Percentiles rank a stretch among this genome's conserved stretches.
These are phyloP conservation scores for Cyclaneusma minus DNA, from an alignment of 2,329 filamentous ascomycete genomes.

Conservation along the genomic window DNA sequence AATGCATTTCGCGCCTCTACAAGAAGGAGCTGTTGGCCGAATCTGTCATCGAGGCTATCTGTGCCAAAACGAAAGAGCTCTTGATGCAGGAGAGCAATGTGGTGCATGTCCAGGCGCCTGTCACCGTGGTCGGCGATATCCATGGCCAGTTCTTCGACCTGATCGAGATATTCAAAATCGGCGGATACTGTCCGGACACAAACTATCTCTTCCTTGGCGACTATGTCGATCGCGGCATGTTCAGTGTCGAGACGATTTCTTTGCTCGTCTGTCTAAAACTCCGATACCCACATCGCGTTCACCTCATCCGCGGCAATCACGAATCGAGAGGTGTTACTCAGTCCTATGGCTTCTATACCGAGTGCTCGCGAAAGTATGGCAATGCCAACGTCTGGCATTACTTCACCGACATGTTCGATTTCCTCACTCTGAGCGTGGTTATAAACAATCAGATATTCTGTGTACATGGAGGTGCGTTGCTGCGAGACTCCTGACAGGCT, in stretches of 20 bases:
- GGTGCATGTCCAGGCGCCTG: constrained; percentile 86
- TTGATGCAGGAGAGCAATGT: constrained; percentile 99
- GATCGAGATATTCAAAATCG: constrained; percentile 98
- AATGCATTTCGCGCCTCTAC: constrained; percentile 94
- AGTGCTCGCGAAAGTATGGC: constrained; percentile 94
- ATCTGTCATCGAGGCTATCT: constrained; percentile 97
- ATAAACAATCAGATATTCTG: constrained; percentile 99
- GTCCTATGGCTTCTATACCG: constrained; percentile 97
- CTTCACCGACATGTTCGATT: constrained; percentile 99
- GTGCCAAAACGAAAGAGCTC: constrained; percentile 96
- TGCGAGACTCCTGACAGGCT: constrained; percentile 7
- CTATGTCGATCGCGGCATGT: constrained; percentile 96
- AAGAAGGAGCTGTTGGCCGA: constrained; percentile 94
- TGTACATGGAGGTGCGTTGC: constrained; percentile 65
- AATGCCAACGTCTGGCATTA: constrained; percentile 99
- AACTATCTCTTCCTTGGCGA: constrained; percentile 97
- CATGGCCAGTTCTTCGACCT: constrained; percentile 98
- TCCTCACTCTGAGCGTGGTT: constrained; percentile 87
- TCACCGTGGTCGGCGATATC: constrained; percentile 96
- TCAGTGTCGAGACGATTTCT: constrained; percentile 97
- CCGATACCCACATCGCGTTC: constrained; percentile 87
- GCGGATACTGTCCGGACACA: constrained; percentile 91
- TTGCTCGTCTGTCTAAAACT: constrained; percentile 94
- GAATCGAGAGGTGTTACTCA: constrained; percentile 96
- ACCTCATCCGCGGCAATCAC: constrained; percentile 94